Percentiles rank a stretch among this genome's conserved stretches.
Evolutionary conservation across 106 monocot genomes (phyloP).

Genomic region (Acorus calamus): DNA sequence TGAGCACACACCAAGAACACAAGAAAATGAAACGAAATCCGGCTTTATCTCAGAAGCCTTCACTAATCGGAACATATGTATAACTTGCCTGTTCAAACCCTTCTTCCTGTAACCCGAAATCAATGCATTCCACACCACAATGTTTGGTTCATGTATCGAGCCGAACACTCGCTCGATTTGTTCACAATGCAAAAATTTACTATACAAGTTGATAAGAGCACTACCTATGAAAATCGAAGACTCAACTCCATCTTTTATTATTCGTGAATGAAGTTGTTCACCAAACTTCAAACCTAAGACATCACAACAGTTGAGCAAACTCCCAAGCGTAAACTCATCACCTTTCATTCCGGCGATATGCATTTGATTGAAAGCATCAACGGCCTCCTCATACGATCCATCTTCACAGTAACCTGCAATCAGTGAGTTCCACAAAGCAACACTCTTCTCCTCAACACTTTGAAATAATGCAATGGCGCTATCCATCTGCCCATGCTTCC

Average conservation of each 20-base stretch:
- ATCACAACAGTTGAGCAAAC: conserved; percentile 19
- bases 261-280: conserved; percentile 32
- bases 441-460: conserved; percentile 17
- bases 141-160: conserved; percentile 24
- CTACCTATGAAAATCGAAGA: conserved; percentile 27
- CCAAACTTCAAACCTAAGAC: conserved; percentile 17
- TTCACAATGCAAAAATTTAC: conserved; percentile 11
- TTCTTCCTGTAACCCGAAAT: conserved; percentile 28
- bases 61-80: conserved; percentile 17
- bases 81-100: conserved; percentile 14
- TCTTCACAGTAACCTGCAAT: conserved; percentile 29
- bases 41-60: conserved; percentile 9
- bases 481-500: conserved; percentile 29
- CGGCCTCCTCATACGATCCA: conserved; percentile 27
- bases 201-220: conserved; percentile 40
- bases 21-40: conserved; percentile 27
- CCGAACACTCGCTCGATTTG: conserved; percentile 24
- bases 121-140: conserved; percentile 37
- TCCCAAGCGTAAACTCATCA: conserved; percentile 41
- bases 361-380: conserved; percentile 22
- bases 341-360: conserved; percentile 12
- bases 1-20: conserved; percentile 25
- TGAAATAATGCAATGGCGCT: conserved; percentile 24
- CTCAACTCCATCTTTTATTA: conserved; percentile 20
- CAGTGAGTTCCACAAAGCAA: conserved; percentile 44